These are phyloP conservation scores for Cladosporium sp. DNA, from an alignment of 2,329 filamentous ascomycete species.

Conservation along the genomic window DNA sequence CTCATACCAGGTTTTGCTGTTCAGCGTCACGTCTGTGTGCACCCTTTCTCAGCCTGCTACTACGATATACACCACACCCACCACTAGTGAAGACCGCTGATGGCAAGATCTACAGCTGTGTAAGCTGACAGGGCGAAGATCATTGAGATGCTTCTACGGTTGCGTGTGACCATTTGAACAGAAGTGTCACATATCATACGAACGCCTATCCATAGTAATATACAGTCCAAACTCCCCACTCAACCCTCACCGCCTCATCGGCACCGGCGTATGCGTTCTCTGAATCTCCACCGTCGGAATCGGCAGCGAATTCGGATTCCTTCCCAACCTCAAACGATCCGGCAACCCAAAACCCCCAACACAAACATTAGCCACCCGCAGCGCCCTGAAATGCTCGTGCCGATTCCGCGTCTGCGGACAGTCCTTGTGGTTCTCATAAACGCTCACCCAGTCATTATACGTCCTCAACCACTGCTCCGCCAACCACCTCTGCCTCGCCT, in stretches of 20 bases:
- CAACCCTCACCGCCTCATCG: neutral
- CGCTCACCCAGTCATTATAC: neutral
- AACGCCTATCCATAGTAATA: neutral
- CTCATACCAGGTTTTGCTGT: neutral
- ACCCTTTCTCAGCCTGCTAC: neutral
- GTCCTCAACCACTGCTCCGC: neutral
- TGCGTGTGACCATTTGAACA: neutral
- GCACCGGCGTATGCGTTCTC: neutral
- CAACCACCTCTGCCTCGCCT: neutral
- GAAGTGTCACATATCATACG: neutral
- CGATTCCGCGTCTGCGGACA: conserved; percentile 6
- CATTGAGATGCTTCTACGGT: too few species aligned
- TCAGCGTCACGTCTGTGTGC: neutral
- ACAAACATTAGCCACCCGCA: neutral
- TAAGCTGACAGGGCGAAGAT: neutral
- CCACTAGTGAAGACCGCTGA: neutral
- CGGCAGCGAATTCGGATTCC: neutral
- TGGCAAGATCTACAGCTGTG: neutral
- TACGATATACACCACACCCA: neutral
- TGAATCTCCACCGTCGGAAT: neutral
- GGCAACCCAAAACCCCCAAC: neutral
- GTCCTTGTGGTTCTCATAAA: conserved; percentile 6
- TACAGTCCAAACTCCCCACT: neutral
- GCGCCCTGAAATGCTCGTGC: neutral
- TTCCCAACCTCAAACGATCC: neutral